Base-by-base conservation (phyloP, 805 yeast species). In the Zygosaccharomyces bailii region DNA sequence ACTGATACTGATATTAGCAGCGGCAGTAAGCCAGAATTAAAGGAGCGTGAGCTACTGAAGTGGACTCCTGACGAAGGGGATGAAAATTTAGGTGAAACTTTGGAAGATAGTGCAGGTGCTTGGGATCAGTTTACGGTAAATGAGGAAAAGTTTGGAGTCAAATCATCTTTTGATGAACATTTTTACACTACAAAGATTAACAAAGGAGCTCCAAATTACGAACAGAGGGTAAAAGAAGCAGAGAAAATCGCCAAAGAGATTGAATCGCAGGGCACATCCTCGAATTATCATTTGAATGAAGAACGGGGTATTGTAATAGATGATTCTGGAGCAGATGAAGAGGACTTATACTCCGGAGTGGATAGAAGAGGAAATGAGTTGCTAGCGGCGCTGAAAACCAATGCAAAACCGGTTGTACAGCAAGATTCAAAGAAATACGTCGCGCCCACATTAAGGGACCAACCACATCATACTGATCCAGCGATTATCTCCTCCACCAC, bases 111-210 rank as follows among this genome's bases (percentile, higher is more conserved):
- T 10, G 59, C 60, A 14, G 42, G 49, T 20, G 35, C 58, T 7
- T 93, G 98, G 98, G 96, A 93, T 67, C 99, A 93, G 69, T 93
- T 93, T 67, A 84, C 86, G 43, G 91, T 80, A n/a, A 93, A 93
- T 65, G 84, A 86, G 62, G 76, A 80, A 46, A 84, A 86, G 66
- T 93, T 93, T 64, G 97, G 97, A 30, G 83, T 93, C 39, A 82
- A 78, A 52, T 82, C 96, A 0, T 76, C 87, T 2, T 84, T 60
- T 25, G 91, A 90, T 62, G 98, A 91, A 66, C 80, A 81, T 62
- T 70, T 84, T 49, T 91, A 91, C 67, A 91, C 98, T 18, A 89
- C 96, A 0, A 78, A 78, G 50, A 75, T 80, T 51, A 73, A 89
- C 58, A 83, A 72, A 43, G 63, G 73, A 34, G 85, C 83, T 49